These are phyloP conservation scores for Monsonia emarginata DNA, from an alignment of 441 rosid genomes.

Conservation along the genomic window DNA sequence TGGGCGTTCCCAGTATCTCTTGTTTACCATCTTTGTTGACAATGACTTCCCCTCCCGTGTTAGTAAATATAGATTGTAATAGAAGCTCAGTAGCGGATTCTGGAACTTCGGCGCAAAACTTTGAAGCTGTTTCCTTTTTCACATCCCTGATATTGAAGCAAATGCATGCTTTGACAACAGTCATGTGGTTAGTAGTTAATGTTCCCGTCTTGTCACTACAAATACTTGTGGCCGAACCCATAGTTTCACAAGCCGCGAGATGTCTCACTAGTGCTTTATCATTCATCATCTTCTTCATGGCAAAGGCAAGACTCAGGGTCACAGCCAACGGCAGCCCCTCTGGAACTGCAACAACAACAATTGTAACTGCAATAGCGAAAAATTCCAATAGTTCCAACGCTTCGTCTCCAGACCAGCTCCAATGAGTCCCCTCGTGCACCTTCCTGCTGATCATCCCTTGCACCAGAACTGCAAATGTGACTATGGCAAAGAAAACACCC, in stretches of 20 bases:
- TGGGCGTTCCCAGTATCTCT: neutral
- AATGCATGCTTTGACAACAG: conserved; percentile 2
- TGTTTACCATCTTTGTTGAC: neutral
- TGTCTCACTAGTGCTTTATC: conserved; percentile 1
- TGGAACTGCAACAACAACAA: conserved; percentile 5
- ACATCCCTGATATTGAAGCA: neutral
- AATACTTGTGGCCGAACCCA: neutral
- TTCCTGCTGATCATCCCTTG: neutral
- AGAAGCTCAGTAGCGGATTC: neutral
- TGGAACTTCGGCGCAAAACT: neutral
- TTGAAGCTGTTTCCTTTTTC: neutral
- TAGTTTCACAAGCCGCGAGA: neutral
- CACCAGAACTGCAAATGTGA: neutral
- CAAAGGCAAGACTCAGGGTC: neutral
- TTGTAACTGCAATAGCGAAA: neutral
- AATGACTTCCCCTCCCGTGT: neutral
- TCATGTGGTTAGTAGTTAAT: neutral
- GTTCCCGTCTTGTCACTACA: conserved; percentile 1
- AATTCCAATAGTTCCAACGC: neutral
- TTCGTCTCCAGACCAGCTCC: neutral
- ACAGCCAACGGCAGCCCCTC: conserved; percentile 1
- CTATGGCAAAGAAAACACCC: neutral
- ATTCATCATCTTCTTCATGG: conserved; percentile 2
- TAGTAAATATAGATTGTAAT: neutral
- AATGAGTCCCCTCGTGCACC: neutral